Conservation (phyloP, 176 grass and related monocot genomes). For the Rhynchospora tenuis region DNA sequence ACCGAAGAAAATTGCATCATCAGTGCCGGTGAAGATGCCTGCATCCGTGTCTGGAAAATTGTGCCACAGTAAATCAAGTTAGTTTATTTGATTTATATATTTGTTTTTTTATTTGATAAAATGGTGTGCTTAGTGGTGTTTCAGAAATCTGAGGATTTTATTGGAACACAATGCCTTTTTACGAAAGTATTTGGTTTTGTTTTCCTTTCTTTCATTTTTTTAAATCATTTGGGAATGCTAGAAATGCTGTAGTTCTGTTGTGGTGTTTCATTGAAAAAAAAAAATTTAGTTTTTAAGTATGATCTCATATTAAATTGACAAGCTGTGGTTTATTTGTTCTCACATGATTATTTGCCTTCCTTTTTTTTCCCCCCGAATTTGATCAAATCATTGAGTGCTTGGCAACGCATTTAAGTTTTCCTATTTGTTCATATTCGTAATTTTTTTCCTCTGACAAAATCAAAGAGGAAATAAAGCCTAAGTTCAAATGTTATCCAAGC, state of each 20-base stretch:
- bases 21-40: constrained; percentile 81
- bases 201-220: neutral
- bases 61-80: constrained; percentile 36
- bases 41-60: constrained; percentile 85
- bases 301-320: neutral
- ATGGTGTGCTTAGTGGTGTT: neutral
- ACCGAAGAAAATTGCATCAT: constrained; percentile 42
- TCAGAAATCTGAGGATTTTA: neutral
- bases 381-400: too few species aligned
- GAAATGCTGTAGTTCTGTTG: neutral
- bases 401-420: too few species aligned
- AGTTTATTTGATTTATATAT: constrained; percentile 14
- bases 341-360: neutral
- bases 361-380: too few species aligned
- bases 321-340: neutral
- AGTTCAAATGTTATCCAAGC: too few species aligned
- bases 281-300: neutral
- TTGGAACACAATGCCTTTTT: neutral
- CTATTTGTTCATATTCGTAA: too few species aligned
- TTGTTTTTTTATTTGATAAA: neutral
- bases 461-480: too few species aligned
- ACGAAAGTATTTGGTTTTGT: neutral
- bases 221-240: neutral
- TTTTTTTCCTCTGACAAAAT: too few species aligned
- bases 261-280: neutral